Conservation (phyloP, 768 basidiomycete species). For the Tylopilus sp. region DNA sequence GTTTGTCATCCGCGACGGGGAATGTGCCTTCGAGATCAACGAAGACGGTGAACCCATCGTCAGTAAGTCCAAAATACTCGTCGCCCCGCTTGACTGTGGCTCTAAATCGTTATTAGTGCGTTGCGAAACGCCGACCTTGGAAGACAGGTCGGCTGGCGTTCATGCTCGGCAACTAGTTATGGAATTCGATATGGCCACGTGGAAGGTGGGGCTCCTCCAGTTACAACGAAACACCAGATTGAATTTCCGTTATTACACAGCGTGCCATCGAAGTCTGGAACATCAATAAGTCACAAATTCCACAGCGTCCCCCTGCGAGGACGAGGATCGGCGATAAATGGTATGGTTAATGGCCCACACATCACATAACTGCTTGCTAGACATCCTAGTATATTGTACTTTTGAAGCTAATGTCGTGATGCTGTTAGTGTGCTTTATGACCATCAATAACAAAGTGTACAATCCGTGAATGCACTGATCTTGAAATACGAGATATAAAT, state of each 20-base stretch:
- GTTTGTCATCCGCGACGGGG: slow-evolving; percentile 86
- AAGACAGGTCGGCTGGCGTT: slow-evolving; percentile 61
- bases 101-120: slow-evolving; percentile 38
- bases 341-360: slow-evolving; percentile 50
- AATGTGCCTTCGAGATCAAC: slow-evolving; percentile 67
- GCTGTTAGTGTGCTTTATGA: background rate
- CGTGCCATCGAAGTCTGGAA: slow-evolving; percentile 85
- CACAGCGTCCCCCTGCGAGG: slow-evolving; percentile 60
- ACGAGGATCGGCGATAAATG: slow-evolving; percentile 62
- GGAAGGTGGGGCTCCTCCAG: slow-evolving; percentile 56
- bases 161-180: slow-evolving; percentile 83
- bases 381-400: slow-evolving; percentile 17
- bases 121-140: slow-evolving; percentile 60
- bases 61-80: slow-evolving; percentile 45
- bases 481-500: background rate
- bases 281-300: slow-evolving; percentile 73
- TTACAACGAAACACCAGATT: background rate
- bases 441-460: background rate
- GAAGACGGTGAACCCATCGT: slow-evolving; percentile 71
- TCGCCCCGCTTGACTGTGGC: background rate
- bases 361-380: slow-evolving; percentile 3
- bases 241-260: slow-evolving; percentile 36
- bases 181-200: slow-evolving; percentile 88
- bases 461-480: background rate
- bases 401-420: slow-evolving; percentile 10